These are phyloP conservation scores for Mycena amicta DNA, from an alignment of 768 basidiomycete species.

Conservation along the genomic window DNA sequence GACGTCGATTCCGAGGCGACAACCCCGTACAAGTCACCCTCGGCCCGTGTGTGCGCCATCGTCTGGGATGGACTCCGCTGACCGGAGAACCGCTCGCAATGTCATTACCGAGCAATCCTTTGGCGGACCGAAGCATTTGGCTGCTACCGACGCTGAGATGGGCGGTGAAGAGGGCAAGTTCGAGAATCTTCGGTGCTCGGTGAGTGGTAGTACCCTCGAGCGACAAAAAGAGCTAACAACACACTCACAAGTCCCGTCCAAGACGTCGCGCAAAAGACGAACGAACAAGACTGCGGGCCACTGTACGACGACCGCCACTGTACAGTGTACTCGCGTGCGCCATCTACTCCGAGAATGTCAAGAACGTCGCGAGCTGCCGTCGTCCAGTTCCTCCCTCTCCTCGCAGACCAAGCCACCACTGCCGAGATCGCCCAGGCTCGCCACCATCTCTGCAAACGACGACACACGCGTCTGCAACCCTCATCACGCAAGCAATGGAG, in stretches of 20 bases:
- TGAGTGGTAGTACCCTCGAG: constrained; percentile 40
- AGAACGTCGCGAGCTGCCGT: constrained; percentile 99
- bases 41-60: constrained; percentile 64
- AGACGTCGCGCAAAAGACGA: constrained; percentile 95
- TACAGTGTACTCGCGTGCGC: constrained; percentile 94
- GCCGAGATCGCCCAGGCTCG: constrained; percentile 98
- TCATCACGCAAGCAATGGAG: constrained; percentile 99
- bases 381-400: constrained; percentile 86
- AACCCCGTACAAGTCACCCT: constrained; percentile 96
- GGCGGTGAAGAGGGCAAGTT: constrained; percentile 86
- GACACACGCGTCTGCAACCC: constrained; percentile 88
- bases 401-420: constrained; percentile 87
- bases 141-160: constrained; percentile 4
- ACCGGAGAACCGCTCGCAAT: constrained; percentile 70
- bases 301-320: constrained; percentile 97
- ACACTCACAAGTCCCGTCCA: constrained; percentile 80
- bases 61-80: constrained; percentile 1
- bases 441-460: constrained; percentile 86
- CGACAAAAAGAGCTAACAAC: not conserved
- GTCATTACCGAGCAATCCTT: constrained; percentile 97
- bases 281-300: constrained; percentile 97
- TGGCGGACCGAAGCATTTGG: constrained; percentile 68
- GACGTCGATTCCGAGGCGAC: constrained; percentile 96
- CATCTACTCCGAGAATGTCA: constrained; percentile 98
- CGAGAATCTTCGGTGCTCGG: constrained; percentile 98